Base-by-base conservation (phyloP, 495 filamentous ascomycete species). In the Lindgomyces ingoldianus region DNA sequence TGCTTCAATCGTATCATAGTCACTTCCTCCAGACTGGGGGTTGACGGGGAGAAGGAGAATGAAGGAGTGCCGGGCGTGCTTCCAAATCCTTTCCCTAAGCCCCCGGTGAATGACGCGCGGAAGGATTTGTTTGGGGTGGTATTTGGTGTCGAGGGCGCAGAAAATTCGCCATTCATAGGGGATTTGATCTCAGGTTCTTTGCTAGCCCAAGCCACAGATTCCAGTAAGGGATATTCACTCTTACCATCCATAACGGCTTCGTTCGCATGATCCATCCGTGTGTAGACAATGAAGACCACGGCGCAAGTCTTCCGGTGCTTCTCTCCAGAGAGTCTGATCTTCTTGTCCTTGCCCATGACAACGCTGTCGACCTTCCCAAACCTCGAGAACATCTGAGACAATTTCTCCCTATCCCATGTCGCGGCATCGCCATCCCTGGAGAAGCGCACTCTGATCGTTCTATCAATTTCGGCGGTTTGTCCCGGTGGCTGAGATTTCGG, bases 1-100 rank as follows among this genome's bases (percentile, higher is more conserved):
- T 81, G 84, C 67, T 84, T 86, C 54, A 88, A 63, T 30, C 84
- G 76, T 72, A 87, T 87, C 72, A 87, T 72, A 1, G 81, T 86
- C 60, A 82, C 65, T 39, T 88, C 85, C 67, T 88, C 78, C 29
- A 86, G 57, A 60, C 79, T 86, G 1, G 83, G 82, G 24, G 76
- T 52, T 73, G 74, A 73, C 51, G 84, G 64, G 4, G 64, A 68
- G 45, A 68, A 67, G 19, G 60, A 68, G 33, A 64, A 68, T 24
- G 22, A 25, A 4, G 65, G 64, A 14, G 64, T 68, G 1, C 60
- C 51, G 4, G 55, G 47, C 2, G 41, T n/a, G 14, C 46, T 57
- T 12, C 55, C 55, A 25, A 42, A 16, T 2, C 47, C 55, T 21
- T 44, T 60, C 18, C 52, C 52, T 6, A 70, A 27, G 0, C 63